These are phyloP conservation scores for Aegilops longissima DNA, from an alignment of 176 grass and related monocot genomes.

Conservation along the genomic window DNA sequence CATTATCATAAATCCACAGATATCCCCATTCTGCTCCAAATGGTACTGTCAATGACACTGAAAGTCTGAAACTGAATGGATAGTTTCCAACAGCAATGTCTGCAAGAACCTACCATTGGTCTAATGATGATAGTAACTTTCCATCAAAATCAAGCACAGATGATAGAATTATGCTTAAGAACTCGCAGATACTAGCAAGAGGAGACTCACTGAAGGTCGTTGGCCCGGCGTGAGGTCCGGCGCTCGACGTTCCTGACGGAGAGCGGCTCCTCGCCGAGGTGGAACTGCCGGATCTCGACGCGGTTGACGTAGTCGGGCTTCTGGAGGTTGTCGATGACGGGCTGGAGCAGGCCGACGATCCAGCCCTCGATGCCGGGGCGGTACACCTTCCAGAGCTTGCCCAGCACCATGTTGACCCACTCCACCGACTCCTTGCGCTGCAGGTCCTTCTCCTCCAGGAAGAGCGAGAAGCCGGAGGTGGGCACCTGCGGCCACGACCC, in stretches of 20 bases:
- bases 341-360: slow-evolving; percentile 90
- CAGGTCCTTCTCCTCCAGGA: slow-evolving; percentile 96
- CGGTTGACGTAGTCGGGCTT: slow-evolving; percentile 93
- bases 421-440: slow-evolving; percentile 98
- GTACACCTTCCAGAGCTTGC: slow-evolving; percentile 97
- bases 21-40: neutral
- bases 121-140: neutral
- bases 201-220: slow-evolving; percentile 82
- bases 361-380: slow-evolving; percentile 85
- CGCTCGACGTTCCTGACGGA: slow-evolving; percentile 93
- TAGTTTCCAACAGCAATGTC: neutral
- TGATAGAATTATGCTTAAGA: neutral
- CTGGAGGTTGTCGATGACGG: slow-evolving; percentile 81
- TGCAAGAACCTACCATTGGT: neutral
- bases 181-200: neutral
- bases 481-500: slow-evolving; percentile 93
- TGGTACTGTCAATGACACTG: neutral
- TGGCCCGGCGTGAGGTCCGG: slow-evolving; percentile 68
- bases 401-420: slow-evolving; percentile 99
- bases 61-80: neutral
- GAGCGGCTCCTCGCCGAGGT: slow-evolving; percentile 84
- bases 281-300: slow-evolving; percentile 96
- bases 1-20: too few relatives aligned
- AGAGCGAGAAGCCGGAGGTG: slow-evolving; percentile 81
- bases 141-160: neutral